Conservation (phyloP, 306 rosid genomes). For the Sindora glabra region DNA sequence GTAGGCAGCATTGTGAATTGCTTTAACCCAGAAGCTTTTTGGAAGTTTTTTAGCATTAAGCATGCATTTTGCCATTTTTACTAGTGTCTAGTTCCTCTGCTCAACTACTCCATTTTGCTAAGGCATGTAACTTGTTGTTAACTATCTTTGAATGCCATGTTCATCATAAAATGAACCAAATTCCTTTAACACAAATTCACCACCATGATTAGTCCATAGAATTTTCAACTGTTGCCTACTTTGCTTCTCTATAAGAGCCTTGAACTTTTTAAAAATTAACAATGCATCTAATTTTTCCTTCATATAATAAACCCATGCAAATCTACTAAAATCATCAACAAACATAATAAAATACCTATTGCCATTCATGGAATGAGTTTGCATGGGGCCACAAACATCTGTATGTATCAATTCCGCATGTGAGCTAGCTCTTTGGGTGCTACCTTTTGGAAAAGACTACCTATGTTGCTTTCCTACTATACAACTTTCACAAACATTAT, state of each 20-base stretch:
- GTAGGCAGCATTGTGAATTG: background rate
- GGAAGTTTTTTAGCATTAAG: background rate
- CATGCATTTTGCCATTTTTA: background rate
- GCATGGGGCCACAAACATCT: background rate
- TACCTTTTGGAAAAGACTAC: background rate
- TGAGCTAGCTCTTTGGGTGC: background rate
- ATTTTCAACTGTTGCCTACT: background rate
- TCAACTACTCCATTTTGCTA: background rate
- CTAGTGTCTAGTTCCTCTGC: background rate
- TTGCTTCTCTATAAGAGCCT: background rate
- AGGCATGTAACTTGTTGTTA: background rate
- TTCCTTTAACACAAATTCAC: no score
- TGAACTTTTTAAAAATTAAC: background rate
- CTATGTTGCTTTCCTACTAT: background rate
- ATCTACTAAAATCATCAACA: no score
- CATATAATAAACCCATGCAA: no score
- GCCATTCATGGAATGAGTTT: background rate
- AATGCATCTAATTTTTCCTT: background rate
- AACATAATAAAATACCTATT: no score
- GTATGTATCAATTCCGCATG: background rate
- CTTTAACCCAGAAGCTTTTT: background rate
- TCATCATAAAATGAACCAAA: no score
- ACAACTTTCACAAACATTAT: background rate
- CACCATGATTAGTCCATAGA: background rate
- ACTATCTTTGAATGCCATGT: background rate